Base-by-base conservation (phyloP, 768 basidiomycete genomes). In the Guyanaporus albipodus region DNA sequence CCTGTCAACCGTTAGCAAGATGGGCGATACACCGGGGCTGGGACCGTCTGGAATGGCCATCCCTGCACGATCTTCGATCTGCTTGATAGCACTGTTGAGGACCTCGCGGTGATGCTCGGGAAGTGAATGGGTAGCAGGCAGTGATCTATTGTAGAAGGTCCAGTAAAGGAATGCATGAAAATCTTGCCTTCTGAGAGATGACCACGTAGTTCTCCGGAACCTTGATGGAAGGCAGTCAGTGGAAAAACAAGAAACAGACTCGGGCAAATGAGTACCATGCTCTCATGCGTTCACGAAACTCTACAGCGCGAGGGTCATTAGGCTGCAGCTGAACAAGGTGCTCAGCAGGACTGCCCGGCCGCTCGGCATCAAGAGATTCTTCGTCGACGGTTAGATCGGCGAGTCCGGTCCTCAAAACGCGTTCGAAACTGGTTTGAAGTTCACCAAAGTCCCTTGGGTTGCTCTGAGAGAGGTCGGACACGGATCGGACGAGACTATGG, bases 161-260 rank as follows among this genome's bases (percentile, higher is more conserved):
- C 91, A 94, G 46, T 88, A 82, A 24, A 95, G 69, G 87, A 90
- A 94, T 49, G 77, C 71, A 33, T 73, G 73, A 46, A 90, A 68
- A 61, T 91, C 79, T 31, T 76, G 69, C 15, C 70, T 73, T 35
- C 73, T 79, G 47, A 95, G 76, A 11, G 76, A 70, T 0, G 83
- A 83, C 86, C 87, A 95, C 0, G 82, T 79, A 14, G 74, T 79
- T 54, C 79, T 81, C 46, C 76, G 69, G 63, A 94, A 94, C 90
- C 90, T 59, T 57, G 45, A 31, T 31, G 15, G 26, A 27, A 22
- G 11, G 26, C 37, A 21, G 21, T 60, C 7, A 54, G 42, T 18
- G 2, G 19, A 18, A 8, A 7, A 11, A 40, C 6, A 27, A 19
- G 24, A 12, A 44, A 27, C 10, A 9, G 37, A 44, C 11, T 28